Base-by-base conservation (phyloP, 2,329 filamentous ascomycete genomes). In the Cladosporium sp. region DNA sequence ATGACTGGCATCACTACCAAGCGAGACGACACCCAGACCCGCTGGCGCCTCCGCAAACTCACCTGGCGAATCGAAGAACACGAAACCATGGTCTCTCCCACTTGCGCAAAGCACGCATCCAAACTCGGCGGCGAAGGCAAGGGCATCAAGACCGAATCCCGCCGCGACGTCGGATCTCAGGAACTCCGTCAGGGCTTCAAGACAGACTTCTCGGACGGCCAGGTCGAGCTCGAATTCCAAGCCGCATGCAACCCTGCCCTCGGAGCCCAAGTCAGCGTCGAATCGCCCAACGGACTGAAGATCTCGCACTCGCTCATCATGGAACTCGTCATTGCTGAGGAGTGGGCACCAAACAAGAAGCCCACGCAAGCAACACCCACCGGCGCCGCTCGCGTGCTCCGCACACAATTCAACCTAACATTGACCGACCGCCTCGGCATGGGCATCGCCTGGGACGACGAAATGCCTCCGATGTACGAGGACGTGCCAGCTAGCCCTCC, bases 371-470 rank as follows among this genome's bases (percentile, higher is more conserved):
- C 92, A 58, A 93, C 92, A 0, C 92, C 93, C 59, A 97, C 94
- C 0, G 94, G 94, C 68, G 91, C 93, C 2, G 95, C 94, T 0
- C 88, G 94, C 69, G 94, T 98, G 62, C 83, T 99, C 68, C 87
- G 94, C 70, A 97, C 97, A 86, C 92, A 96, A 77, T 98, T 97
- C 82, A 88, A 87, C 73, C 84, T 95, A 63, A 83, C 88, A 66
- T 85, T 98, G 65, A 97, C 93, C 4, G 91, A 96, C 80, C 87
- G 92, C 67, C 87, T 87, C 24, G 94, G 94, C 21, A 86, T 97
- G 76, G 93, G 94, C 60, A 93, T 99, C 73, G 92, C 91, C 72
- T 99, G 95, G 94, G 94, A 98, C 72, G 94, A 97, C 79, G 94
- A 99, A 82, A 89, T 92, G 74, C 94, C 94, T 14, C 94, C 94